Conservation (phyloP, 78 protist genomes). For the Dictyostelium firmibasis region DNA sequence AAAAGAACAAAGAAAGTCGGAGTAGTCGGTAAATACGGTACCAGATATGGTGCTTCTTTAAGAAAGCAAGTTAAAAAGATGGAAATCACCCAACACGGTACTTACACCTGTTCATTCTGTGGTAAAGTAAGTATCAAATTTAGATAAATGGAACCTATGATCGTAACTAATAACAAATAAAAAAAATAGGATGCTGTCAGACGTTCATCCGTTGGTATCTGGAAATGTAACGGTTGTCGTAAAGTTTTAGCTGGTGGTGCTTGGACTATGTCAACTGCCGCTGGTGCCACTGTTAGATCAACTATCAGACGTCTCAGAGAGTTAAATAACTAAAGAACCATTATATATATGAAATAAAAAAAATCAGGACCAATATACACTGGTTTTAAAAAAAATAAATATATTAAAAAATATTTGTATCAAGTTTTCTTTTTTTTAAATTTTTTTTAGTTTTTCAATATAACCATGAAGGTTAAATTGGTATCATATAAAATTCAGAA, state of each 20-base stretch:
- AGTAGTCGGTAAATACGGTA: constrained; percentile 98
- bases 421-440: not conserved
- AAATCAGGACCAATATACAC: not conserved
- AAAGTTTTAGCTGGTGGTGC: constrained; percentile 98
- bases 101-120: constrained; percentile 70
- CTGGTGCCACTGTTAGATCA: constrained; percentile 95
- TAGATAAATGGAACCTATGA: not conserved
- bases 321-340: constrained; percentile 71
- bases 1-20: constrained; percentile 99
- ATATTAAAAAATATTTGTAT: not conserved
- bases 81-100: constrained; percentile 96
- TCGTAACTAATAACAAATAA: no score
- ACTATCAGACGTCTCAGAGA: constrained; percentile 98
- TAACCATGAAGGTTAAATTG: no score
- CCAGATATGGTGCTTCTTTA: constrained; percentile 99
- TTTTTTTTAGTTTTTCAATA: not conserved
- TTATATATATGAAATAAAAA: not conserved
- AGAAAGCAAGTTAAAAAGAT: constrained; percentile 97
- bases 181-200: constrained; percentile 86
- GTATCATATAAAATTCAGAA: no score
- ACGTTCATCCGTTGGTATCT: constrained; percentile 98
- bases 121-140: constrained; percentile 11
- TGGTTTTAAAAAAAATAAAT: not conserved
- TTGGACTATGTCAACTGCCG: constrained; percentile 93
- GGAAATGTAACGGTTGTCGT: constrained; percentile 97